These are phyloP conservation scores for Kluyveromyces nonfermentans DNA, from an alignment of 805 yeast genomes.

Conservation along the genomic window DNA sequence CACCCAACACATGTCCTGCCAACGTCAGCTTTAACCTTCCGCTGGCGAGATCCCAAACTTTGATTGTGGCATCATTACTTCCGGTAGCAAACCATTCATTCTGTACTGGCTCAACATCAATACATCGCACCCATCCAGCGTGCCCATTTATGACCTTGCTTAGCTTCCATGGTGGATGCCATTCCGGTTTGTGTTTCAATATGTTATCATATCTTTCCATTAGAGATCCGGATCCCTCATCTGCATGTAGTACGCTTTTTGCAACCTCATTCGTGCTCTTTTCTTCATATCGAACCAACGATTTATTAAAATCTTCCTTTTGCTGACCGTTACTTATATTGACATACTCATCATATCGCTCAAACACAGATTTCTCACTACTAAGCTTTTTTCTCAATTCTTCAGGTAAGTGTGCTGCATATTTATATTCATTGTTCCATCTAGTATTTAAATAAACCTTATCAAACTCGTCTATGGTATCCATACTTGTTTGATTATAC, in stretches of 20 bases:
- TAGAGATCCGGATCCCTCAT: constrained; percentile 10
- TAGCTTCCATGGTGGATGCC: constrained; percentile 65
- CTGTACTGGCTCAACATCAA: constrained; percentile 67
- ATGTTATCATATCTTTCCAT: constrained; percentile 17
- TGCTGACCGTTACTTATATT: not conserved
- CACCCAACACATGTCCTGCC: constrained; percentile 88
- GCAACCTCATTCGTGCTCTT: constrained; percentile 4
- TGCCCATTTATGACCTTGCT: constrained; percentile 78
- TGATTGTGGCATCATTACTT: constrained; percentile 77
- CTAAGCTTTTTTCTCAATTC: constrained; percentile 24
- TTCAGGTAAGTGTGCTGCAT: constrained; percentile 20
- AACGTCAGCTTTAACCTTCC: constrained; percentile 63
- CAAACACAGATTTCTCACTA: constrained; percentile 10
- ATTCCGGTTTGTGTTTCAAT: constrained; percentile 22
- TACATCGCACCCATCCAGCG: constrained; percentile 83
- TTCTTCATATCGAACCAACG: not conserved
- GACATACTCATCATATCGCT: constrained; percentile 8
- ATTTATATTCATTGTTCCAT: constrained; percentile 25
- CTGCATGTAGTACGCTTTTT: constrained; percentile 6
- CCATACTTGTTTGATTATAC: not conserved
- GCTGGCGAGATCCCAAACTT: constrained; percentile 81
- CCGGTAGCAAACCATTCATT: constrained; percentile 92
- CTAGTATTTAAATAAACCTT: constrained; percentile 20
- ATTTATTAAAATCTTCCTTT: not conserved
- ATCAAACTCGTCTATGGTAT: constrained; percentile 14